phyloP scores from a whole-genome alignment of 805 yeast species.

The Cyberlindnera maclurae region DNA sequence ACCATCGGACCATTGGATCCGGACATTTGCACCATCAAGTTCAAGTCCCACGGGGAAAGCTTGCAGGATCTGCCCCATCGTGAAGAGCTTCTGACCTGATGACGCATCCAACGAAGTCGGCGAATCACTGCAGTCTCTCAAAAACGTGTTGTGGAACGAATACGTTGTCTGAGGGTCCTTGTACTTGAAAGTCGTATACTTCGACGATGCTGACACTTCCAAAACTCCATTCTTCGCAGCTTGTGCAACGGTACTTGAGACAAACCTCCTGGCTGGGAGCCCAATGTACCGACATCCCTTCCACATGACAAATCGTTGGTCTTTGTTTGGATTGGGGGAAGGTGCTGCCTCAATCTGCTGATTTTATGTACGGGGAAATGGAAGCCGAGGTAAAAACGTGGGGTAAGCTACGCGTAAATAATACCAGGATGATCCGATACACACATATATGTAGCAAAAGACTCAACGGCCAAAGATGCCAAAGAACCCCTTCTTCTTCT shows the following conservation, averaged over 20 bases:
- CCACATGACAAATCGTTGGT: no score
- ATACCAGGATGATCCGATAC: background rate
- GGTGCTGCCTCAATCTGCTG: no score
- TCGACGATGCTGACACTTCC: slow-evolving; percentile 2
- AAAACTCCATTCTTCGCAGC: background rate
- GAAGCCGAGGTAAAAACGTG: no score
- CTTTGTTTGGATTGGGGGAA: no score
- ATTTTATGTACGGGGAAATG: no score
- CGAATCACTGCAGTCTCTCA: slow-evolving; percentile 58
- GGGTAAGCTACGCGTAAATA: background rate
- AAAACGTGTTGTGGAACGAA: slow-evolving; percentile 39
- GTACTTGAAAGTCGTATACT: slow-evolving; percentile 8
- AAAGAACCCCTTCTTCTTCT: slow-evolving; percentile 60
- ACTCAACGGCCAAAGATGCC: slow-evolving; percentile 51
- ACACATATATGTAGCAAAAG: background rate
- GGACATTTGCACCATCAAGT: slow-evolving; percentile 27
- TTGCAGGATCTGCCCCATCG: slow-evolving; percentile 43
- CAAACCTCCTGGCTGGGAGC: no score
- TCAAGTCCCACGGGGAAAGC: slow-evolving; percentile 31
- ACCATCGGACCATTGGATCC: slow-evolving; percentile 44
- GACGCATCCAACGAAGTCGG: slow-evolving; percentile 42
- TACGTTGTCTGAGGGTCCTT: slow-evolving; percentile 10
- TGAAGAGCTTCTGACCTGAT: slow-evolving; percentile 56
- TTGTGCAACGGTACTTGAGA: background rate
- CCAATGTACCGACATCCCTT: no score